Conservation (phyloP, 129 eudicot species). For the Tanacetum coccineum region DNA sequence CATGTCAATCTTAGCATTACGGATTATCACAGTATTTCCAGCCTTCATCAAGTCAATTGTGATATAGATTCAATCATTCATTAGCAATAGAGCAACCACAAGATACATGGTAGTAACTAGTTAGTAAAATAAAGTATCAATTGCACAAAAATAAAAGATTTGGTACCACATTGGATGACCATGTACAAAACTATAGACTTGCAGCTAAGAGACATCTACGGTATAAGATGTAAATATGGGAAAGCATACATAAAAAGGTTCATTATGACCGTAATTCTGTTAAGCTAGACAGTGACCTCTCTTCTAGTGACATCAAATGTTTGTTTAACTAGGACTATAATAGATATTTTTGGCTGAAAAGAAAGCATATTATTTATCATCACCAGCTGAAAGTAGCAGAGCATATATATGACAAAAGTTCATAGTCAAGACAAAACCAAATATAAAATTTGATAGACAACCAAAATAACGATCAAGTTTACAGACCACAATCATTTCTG, state of each 20-base stretch:
- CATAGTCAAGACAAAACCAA: no score
- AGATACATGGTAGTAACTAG: no score
- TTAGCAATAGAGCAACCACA: constrained; percentile 2
- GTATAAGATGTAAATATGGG: no score
- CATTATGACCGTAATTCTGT: no score
- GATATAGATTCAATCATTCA: not conserved
- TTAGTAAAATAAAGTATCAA: no score
- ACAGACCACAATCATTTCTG: not conserved
- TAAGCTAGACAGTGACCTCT: not conserved
- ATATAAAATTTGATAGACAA: no score
- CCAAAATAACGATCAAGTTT: not conserved
- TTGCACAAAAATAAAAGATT: no score
- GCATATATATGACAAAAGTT: not conserved
- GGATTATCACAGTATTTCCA: constrained; percentile 62
- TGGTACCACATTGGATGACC: not conserved
- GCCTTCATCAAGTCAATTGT: constrained; percentile 82
- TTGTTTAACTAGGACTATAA: not conserved
- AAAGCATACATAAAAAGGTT: no score
- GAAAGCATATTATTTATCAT: not conserved
- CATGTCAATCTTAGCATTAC: constrained; percentile 83
- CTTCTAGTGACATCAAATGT: constrained; percentile 10
- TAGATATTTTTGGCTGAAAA: not conserved
- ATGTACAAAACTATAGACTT: not conserved
- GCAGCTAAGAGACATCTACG: constrained; percentile 5
- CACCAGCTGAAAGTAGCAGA: not conserved